Percentiles rank a stretch among this genome's conserved stretches.
Evolutionary conservation across 2,329 filamentous ascomycete genomes (phyloP).

Genomic region (Tolypocladium pustulatum): DNA sequence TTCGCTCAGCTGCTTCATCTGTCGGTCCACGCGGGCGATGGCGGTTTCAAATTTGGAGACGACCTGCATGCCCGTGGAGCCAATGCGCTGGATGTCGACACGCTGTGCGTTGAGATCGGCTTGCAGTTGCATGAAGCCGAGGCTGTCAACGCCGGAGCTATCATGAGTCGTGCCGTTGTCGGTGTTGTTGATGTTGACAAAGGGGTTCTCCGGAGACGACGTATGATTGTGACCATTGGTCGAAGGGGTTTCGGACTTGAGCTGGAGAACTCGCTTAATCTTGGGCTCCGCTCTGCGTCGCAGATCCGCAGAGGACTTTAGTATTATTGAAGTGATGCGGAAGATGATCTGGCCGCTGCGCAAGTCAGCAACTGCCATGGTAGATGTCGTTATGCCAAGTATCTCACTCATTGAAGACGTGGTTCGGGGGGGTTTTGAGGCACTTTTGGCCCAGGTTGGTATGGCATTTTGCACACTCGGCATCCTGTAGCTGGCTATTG

Average conservation of each 20-base stretch:
- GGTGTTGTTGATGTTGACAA: not conserved
- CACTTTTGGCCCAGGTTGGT: conserved; percentile 23
- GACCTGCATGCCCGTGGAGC: conserved; percentile 24
- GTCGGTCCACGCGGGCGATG: conserved; percentile 21
- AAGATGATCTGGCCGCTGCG: conserved; percentile 26
- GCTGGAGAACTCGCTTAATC: conserved; percentile 21
- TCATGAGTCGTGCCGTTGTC: not conserved
- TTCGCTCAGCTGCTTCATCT: conserved; percentile 20
- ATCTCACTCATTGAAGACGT: conserved; percentile 25
- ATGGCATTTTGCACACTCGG: conserved; percentile 21
- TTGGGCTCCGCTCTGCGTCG: conserved; percentile 16
- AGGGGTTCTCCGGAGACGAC: not conserved
- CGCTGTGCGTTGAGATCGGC: conserved; percentile 21
- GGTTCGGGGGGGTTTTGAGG: conserved; percentile 21
- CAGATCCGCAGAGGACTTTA: conserved; percentile 10
- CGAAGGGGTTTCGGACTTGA: conserved; percentile 11
- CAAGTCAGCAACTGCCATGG: not conserved
- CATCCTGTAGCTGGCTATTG: conserved; percentile 23
- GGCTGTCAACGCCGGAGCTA: not conserved
- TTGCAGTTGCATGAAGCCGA: conserved; percentile 19
- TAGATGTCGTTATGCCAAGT: not conserved
- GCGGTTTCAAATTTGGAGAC: conserved; percentile 24
- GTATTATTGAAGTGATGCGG: conserved; percentile 15
- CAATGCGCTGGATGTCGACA: conserved; percentile 24
- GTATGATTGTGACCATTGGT: not conserved